phyloP scores from a whole-genome alignment of 2,329 filamentous ascomycete species.

The Scolecobasidium constrictum region DNA sequence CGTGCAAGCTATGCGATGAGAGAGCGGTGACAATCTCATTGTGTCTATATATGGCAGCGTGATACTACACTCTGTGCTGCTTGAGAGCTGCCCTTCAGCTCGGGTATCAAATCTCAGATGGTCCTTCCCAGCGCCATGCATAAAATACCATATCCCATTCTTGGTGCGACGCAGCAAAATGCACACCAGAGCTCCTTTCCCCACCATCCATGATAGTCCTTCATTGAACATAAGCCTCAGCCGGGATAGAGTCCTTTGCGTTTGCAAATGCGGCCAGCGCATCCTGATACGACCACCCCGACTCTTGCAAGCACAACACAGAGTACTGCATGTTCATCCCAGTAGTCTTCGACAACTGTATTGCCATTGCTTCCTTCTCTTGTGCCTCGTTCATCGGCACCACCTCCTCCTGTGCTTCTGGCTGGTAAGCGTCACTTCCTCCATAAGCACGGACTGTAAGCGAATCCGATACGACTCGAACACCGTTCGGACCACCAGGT shows the following conservation, averaged over 20 bases:
- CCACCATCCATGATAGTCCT: too few species aligned
- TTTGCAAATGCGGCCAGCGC: constrained; percentile 67
- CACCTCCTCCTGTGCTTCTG: constrained; percentile 4
- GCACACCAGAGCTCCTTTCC: not conserved
- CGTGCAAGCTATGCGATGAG: too few species aligned
- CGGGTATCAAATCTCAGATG: not conserved
- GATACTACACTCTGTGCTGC: too few species aligned
- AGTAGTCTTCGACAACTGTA: constrained; percentile 64
- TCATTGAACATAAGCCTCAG: constrained; percentile 29
- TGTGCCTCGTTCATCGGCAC: constrained; percentile 9
- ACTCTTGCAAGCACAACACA: constrained; percentile 68
- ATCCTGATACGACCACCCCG: constrained; percentile 67
- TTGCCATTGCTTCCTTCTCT: constrained; percentile 56
- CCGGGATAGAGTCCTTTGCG: constrained; percentile 48
- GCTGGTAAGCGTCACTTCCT: constrained; percentile 39
- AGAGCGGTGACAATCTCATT: too few species aligned
- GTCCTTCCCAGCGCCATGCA: not conserved
- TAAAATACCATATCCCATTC: not conserved
- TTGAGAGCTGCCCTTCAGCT: too few species aligned
- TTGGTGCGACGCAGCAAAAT: not conserved
- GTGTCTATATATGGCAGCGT: too few species aligned
- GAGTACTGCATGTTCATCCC: constrained; percentile 72
- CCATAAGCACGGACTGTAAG: constrained; percentile 61
- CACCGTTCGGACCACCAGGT: constrained; percentile 50
- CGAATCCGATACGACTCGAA: constrained; percentile 73